phyloP scores from a whole-genome alignment of 1,139 yeast genomes.

The Pichia sp. region DNA sequence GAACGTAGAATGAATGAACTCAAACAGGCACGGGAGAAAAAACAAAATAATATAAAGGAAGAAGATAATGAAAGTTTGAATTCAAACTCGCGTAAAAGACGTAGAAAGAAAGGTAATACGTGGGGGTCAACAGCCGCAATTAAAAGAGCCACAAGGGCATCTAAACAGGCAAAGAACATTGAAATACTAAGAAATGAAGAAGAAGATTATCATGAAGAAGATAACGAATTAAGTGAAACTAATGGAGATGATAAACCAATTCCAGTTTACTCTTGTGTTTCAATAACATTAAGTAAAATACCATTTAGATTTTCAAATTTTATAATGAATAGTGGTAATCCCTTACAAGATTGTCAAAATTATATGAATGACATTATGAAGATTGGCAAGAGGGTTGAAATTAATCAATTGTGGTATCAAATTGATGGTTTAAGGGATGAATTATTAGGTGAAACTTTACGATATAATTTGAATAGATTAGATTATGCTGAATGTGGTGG shows the following conservation, averaged over 20 bases:
- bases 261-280: conserved; percentile 55
- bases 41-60: conserved; percentile 9
- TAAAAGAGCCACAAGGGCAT: conserved; percentile 24
- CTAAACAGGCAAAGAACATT: conserved; percentile 20
- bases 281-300: conserved; percentile 56
- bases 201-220: conserved; percentile 17
- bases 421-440: conserved; percentile 76
- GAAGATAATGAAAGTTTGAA: conserved; percentile 13
- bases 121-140: conserved; percentile 21
- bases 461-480: conserved; percentile 32
- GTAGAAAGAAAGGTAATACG: conserved; percentile 18
- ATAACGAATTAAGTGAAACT: conserved; percentile 10
- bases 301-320: conserved; percentile 65
- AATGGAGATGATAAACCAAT: conserved; percentile 24
- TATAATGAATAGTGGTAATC: conserved; percentile 60
- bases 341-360: conserved; percentile 47
- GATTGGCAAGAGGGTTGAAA: conserved; percentile 55
- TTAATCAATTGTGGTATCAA: conserved; percentile 75
- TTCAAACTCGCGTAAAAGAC: conserved; percentile 20
- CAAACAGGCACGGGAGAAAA: conserved; percentile 13
- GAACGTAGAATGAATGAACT: conserved; percentile 32
- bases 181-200: conserved; percentile 22
- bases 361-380: conserved; percentile 58
- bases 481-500: conserved; percentile 30
- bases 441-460: conserved; percentile 41